Evolutionary conservation across 352 stramenopile genomes (phyloP), one percentile per base, ranked within the genome.

Genomic region (Globisporangium lucens): DNA sequence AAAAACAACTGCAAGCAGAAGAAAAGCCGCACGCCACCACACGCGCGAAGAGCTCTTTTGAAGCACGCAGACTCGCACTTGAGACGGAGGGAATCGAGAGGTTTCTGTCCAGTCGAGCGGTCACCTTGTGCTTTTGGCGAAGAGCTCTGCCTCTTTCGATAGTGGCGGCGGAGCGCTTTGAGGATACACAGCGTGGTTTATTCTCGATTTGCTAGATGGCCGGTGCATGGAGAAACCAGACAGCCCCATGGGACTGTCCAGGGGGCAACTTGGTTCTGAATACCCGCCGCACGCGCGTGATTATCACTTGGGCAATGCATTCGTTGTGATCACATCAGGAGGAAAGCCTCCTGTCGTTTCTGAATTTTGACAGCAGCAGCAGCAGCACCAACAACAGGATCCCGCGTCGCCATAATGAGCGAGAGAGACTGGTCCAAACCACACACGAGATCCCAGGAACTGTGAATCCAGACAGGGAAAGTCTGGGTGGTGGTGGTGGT

Each of bases 41-140:
- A 17, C 5, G 6, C 38, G 17, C 41, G 43, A 51, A 51, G 17
- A 51, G 43, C 43, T 12, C 43, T 22, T 51, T 47, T 47, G 13
- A 43, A 43, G 36, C 0, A 12, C 36, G 7, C 35, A 13, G 41
- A 6, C 41, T 7, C 41, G 41, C 13, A 20, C 13, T 51, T 51
- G 43, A 22, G 17, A 51, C 9, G 43, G 43, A 51, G 43, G 5
- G 43, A 51, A 22, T 17, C 36, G 4, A 51, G 15, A 51, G 43
- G 20, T 51, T 51, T 51, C 43, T 51, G 43, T 51, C 43, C 43
- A 51, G 43, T 51, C 43, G 43, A 51, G 43, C 43, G 43, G 43
- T 8, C 43, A 22, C 43, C 43, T 51, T 51, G 43, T 51, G 43
- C 43, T 51, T 51, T 51, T 51, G 43, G 43, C 43, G 43, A 51